Evolutionary conservation across 2,329 filamentous ascomycete genomes (phyloP).

Genomic region (Aspergillus aculeatinus): DNA sequence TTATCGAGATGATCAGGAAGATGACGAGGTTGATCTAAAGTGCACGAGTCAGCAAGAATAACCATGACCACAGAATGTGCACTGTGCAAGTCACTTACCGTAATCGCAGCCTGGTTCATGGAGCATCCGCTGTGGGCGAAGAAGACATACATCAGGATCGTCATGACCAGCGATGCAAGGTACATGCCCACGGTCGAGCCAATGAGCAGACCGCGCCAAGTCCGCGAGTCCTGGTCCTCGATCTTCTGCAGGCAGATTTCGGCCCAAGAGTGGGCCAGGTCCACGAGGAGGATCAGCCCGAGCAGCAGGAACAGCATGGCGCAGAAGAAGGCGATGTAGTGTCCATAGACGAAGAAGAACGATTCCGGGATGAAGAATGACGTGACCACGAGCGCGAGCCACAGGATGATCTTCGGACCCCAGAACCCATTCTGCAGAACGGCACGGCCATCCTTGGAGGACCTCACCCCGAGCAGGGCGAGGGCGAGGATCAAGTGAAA

Average conservation of each 20-base stretch:
- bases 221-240: slow-evolving; percentile 77
- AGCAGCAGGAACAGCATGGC: slow-evolving; percentile 93
- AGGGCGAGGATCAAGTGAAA: slow-evolving; percentile 87
- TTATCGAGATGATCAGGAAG: slow-evolving; percentile 73
- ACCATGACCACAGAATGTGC: not conserved
- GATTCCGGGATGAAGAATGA: slow-evolving; percentile 94
- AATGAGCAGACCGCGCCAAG: slow-evolving; percentile 85
- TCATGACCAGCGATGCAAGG: slow-evolving; percentile 85
- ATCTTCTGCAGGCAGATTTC: slow-evolving; percentile 95
- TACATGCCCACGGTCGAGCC: slow-evolving; percentile 95
- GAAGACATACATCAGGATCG: slow-evolving; percentile 94
- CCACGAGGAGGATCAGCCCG: slow-evolving; percentile 86
- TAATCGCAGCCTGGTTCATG: slow-evolving; percentile 97
- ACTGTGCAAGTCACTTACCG: slow-evolving; percentile 48
- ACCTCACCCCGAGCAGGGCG: slow-evolving; percentile 80
- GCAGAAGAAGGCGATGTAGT: slow-evolving; percentile 83
- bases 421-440: slow-evolving; percentile 97
- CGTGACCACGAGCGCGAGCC: slow-evolving; percentile 81
- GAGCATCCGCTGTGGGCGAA: slow-evolving; percentile 78
- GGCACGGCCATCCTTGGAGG: slow-evolving; percentile 82
- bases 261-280: slow-evolving; percentile 94
- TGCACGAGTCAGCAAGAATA: slow-evolving; percentile 9
- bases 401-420: slow-evolving; percentile 91
- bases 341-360: slow-evolving; percentile 95
- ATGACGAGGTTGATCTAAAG: slow-evolving; percentile 74